These are phyloP conservation scores for Ehretia macrophylla DNA, from an alignment of 257 asterid genomes.

Conservation along the genomic window DNA sequence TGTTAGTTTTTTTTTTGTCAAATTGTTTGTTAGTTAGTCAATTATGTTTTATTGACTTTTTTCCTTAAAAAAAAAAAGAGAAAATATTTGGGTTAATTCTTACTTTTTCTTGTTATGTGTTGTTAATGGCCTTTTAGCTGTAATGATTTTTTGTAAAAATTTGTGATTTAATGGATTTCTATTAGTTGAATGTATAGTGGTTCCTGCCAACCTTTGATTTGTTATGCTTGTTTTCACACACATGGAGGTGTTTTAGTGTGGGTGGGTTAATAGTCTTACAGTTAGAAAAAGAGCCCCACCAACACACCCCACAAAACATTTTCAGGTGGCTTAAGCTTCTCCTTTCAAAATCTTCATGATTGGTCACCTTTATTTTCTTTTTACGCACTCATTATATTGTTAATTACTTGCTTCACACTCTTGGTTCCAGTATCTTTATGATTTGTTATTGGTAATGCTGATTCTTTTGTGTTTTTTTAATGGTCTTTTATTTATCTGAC, in stretches of 20 bases:
- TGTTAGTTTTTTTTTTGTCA: too few relatives aligned
- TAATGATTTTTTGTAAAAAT: not conserved
- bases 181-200: conserved; percentile 1
- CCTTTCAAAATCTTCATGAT: conserved; percentile 14
- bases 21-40: not conserved
- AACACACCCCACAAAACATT: not conserved
- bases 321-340: not conserved
- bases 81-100: not conserved
- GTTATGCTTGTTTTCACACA: conserved; percentile 5
- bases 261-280: not conserved
- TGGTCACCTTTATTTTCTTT: conserved; percentile 10
- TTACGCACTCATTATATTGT: conserved; percentile 11
- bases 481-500: conserved; percentile 15
- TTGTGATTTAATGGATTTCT: conserved; percentile 8
- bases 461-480: conserved; percentile 25
- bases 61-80: too few relatives aligned
- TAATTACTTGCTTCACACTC: conserved; percentile 26
- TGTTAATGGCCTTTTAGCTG: too few relatives aligned
- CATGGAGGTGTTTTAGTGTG: not conserved
- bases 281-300: not conserved
- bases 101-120: not conserved
- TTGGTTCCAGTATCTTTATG: conserved; percentile 34
- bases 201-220: not conserved
- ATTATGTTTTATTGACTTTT: not conserved
- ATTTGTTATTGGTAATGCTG: conserved; percentile 41